Evolutionary conservation across 2,329 filamentous ascomycete species (phyloP).

Genomic region (Parastagonospora nodorum): DNA sequence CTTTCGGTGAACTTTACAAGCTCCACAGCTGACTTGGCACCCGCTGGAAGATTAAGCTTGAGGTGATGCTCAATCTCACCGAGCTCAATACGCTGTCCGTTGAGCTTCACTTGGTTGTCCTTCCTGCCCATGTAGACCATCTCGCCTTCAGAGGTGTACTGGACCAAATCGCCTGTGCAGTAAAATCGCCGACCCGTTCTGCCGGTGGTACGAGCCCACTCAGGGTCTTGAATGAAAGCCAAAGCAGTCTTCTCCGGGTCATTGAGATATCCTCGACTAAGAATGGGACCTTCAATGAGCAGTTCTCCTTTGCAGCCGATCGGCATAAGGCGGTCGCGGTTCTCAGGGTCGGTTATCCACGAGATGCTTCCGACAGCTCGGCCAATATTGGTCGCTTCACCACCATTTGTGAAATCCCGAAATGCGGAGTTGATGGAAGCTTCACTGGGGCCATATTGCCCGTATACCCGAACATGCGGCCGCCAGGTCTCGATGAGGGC

Average conservation of each 20-base stretch:
- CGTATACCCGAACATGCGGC: slow-evolving; percentile 25
- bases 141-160: slow-evolving; percentile 39
- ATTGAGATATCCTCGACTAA: slow-evolving; percentile 43
- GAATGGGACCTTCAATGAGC: slow-evolving; percentile 41
- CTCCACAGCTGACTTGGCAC: slow-evolving; percentile 52
- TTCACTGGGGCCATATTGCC: slow-evolving; percentile 41
- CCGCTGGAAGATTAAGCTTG: slow-evolving; percentile 40
- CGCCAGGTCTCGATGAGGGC: slow-evolving; percentile 37
- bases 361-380: slow-evolving; percentile 34
- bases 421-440: slow-evolving; percentile 40
- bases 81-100: slow-evolving; percentile 53
- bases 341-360: slow-evolving; percentile 42
- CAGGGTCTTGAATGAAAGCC: slow-evolving; percentile 36
- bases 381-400: slow-evolving; percentile 42
- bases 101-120: slow-evolving; percentile 46
- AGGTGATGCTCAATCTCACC: slow-evolving; percentile 54
- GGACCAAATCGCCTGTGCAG: slow-evolving; percentile 41
- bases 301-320: slow-evolving; percentile 43
- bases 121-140: slow-evolving; percentile 45
- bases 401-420: slow-evolving; percentile 35
- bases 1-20: slow-evolving; percentile 38
- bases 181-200: slow-evolving; percentile 30
- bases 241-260: slow-evolving; percentile 34
- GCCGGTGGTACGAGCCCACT: slow-evolving; percentile 31
- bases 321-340: slow-evolving; percentile 38